Conservation (phyloP, 768 basidiomycete species). For the Favolaschia claudopus region DNA sequence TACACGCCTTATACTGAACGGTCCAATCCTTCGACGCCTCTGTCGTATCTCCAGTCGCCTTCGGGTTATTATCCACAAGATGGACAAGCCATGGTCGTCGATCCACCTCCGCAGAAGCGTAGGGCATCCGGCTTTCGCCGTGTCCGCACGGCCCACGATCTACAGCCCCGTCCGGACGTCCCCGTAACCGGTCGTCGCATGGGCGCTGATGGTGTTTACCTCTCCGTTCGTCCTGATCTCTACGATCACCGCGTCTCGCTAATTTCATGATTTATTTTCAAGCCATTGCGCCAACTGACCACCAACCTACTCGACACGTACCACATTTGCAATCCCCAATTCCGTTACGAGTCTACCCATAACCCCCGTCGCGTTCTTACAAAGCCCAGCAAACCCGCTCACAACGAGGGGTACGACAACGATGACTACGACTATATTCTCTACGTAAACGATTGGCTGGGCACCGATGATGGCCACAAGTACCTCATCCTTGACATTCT, state of each 20-base stretch:
- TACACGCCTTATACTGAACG: slow-evolving; percentile 75
- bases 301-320: slow-evolving; percentile 90
- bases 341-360: slow-evolving; percentile 92
- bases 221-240: slow-evolving; percentile 70
- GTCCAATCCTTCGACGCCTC: slow-evolving; percentile 76
- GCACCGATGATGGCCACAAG: slow-evolving; percentile 95
- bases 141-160: slow-evolving; percentile 77
- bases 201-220: slow-evolving; percentile 74
- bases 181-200: slow-evolving; percentile 75
- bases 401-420: slow-evolving; percentile 98
- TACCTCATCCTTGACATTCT: slow-evolving; percentile 98
- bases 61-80: slow-evolving; percentile 65
- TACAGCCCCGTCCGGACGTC: slow-evolving; percentile 75
- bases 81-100: slow-evolving; percentile 79
- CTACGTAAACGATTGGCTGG: slow-evolving; percentile 98
- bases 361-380: slow-evolving; percentile 97
- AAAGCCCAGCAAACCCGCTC: slow-evolving; percentile 93
- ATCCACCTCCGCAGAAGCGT: slow-evolving; percentile 65
- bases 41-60: slow-evolving; percentile 66
- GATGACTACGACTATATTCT: slow-evolving; percentile 99
- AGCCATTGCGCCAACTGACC: slow-evolving; percentile 77
- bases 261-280: slow-evolving; percentile 23
- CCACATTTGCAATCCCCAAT: slow-evolving; percentile 92
- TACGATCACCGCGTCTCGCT: slow-evolving; percentile 15
- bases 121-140: slow-evolving; percentile 81